phyloP scores from a whole-genome alignment of 305 asterid species.

The Rubia peregrina region DNA sequence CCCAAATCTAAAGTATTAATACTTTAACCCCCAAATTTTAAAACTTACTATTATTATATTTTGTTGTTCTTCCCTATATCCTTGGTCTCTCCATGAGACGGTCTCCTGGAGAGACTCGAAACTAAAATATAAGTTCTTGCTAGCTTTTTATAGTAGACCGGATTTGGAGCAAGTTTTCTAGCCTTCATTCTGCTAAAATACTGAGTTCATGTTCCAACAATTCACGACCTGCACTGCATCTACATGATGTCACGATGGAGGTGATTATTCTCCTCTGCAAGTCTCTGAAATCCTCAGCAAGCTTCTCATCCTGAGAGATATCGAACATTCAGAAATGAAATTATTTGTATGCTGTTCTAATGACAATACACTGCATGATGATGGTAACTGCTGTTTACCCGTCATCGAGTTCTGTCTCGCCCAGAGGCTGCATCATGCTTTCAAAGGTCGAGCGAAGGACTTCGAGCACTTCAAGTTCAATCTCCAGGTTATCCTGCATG shows the following conservation, averaged over 20 bases:
- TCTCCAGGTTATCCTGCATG: conserved; percentile 51
- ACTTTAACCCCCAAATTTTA: too few relatives aligned
- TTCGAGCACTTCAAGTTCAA: conserved; percentile 51
- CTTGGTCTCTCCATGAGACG: too few relatives aligned
- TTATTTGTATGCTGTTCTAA: neutral
- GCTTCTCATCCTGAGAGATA: conserved; percentile 58
- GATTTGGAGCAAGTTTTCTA: neutral
- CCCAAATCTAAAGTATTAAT: too few relatives aligned
- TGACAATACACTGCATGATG: neutral
- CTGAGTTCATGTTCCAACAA: conserved; percentile 43
- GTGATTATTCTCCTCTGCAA: conserved; percentile 58
- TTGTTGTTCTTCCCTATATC: too few relatives aligned
- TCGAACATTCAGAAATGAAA: conserved; percentile 14
- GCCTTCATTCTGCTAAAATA: conserved; percentile 15
- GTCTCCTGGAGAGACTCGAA: too few relatives aligned
- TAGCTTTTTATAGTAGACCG: neutral
- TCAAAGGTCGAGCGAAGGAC: conserved; percentile 58
- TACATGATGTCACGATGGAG: conserved; percentile 62
- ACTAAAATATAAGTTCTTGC: neutral
- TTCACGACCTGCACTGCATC: conserved; percentile 46
- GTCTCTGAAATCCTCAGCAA: conserved; percentile 53
- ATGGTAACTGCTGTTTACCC: conserved; percentile 30
- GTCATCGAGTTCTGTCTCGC: conserved; percentile 43
- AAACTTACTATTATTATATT: too few relatives aligned
- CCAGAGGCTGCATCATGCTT: conserved; percentile 59